A percentile compares a stretch with the other conserved stretches of the same genome.
Conservation (phyloP, 805 yeast genomes). For the Candida chauliodis region DNA sequence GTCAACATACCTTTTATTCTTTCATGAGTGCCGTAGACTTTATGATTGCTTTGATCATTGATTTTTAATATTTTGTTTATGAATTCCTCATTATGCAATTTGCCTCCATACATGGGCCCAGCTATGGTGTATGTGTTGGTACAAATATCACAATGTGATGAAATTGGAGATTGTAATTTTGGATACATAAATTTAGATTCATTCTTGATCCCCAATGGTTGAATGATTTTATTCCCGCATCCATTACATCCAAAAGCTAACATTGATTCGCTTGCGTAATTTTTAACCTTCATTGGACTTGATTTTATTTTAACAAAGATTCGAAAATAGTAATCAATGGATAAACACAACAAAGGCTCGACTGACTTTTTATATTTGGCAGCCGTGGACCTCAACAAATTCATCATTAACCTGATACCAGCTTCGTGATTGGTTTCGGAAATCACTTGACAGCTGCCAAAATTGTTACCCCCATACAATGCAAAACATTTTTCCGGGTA, state of each 20-base stretch:
- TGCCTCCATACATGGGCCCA: constrained; percentile 91
- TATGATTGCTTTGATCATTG: constrained; percentile 42
- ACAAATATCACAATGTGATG: constrained; percentile 66
- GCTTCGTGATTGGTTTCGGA: constrained; percentile 87
- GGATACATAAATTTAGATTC: constrained; percentile 55
- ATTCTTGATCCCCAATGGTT: constrained; percentile 64
- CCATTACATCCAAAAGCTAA: constrained; percentile 80
- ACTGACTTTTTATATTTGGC: constrained; percentile 85
- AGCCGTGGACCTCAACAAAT: constrained; percentile 74
- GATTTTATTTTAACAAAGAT: constrained; percentile 75
- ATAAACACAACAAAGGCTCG: constrained; percentile 80
- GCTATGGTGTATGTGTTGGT: constrained; percentile 68
- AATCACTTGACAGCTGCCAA: constrained; percentile 51
- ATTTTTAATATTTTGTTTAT: constrained; percentile 55
- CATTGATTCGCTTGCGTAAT: constrained; percentile 73
- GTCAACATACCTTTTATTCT: constrained; percentile 93
- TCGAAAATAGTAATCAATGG: constrained; percentile 91
- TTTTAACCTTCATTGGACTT: constrained; percentile 79
- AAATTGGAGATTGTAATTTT: constrained; percentile 45
- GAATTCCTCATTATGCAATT: constrained; percentile 67
- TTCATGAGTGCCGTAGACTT: constrained; percentile 67
- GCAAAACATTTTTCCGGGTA: constrained; percentile 97
- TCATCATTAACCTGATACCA: constrained; percentile 80
- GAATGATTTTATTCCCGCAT: constrained; percentile 70
- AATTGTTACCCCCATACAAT: constrained; percentile 86